Conservation (phyloP, 2,329 filamentous ascomycete genomes). For the Fusarium equiseti region DNA sequence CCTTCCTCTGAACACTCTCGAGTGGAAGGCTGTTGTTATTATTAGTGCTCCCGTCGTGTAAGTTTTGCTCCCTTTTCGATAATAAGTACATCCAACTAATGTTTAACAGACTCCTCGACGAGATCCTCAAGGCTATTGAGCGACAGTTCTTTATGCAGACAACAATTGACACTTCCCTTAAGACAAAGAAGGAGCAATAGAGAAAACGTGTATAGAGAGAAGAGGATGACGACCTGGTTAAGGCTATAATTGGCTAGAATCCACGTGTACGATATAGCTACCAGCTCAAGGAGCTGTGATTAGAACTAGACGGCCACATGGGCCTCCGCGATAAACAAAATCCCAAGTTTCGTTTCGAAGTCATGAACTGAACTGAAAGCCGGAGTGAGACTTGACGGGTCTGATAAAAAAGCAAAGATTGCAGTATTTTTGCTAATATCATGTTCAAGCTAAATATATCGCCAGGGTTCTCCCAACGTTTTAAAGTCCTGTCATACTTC, state of each 20-base stretch:
- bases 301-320: slow-evolving; percentile 40
- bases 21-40: slow-evolving; percentile 91
- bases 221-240: slow-evolving; percentile 23
- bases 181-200: slow-evolving; percentile 68
- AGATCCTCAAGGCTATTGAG: slow-evolving; percentile 84
- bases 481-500: slow-evolving; percentile 54
- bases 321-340: slow-evolving; percentile 31
- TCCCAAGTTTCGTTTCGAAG: slow-evolving; percentile 21
- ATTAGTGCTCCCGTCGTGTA: slow-evolving; percentile 95
- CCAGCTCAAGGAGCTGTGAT: slow-evolving; percentile 33
- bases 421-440: slow-evolving; percentile 25
- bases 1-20: slow-evolving; percentile 82
- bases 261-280: slow-evolving; percentile 46
- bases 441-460: not conserved
- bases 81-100: slow-evolving; percentile 40
- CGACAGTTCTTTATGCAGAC: slow-evolving; percentile 72
- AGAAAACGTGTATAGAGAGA: slow-evolving; percentile 38
- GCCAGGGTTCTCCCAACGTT: not conserved
- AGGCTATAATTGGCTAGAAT: slow-evolving; percentile 49
- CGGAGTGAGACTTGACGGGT: not conserved
- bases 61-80: slow-evolving; percentile 58
- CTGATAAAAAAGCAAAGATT: slow-evolving; percentile 3
- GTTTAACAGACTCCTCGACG: slow-evolving; percentile 77
- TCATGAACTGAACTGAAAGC: not conserved
- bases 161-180: slow-evolving; percentile 53